Conservation (phyloP, 176 grass and related monocot species). For the Oryza brachyantha region DNA sequence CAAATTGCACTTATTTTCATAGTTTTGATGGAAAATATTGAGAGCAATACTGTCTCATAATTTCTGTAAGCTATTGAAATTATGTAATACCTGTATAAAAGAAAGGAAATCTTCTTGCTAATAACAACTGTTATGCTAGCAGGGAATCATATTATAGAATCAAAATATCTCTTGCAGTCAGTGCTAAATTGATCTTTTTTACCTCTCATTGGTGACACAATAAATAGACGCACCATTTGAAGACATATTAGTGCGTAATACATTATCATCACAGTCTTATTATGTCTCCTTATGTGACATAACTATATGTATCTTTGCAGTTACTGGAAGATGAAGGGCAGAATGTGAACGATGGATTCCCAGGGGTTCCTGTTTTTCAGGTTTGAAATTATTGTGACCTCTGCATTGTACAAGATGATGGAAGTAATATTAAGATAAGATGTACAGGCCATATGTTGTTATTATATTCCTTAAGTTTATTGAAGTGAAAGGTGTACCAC, state of each 20-base stretch:
- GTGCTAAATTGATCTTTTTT: neutral
- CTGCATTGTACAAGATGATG: neutral
- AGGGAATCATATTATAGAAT: neutral
- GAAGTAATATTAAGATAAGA: neutral
- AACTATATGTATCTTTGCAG: constrained; percentile 38
- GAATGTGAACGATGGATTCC: constrained; percentile 47
- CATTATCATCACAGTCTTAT: neutral
- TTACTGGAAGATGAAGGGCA: constrained; percentile 55
- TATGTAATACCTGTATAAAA: neutral
- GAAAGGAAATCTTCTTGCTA: neutral
- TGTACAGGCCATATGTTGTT: neutral
- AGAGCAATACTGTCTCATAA: neutral
- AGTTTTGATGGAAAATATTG: neutral
- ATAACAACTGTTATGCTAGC: neutral
- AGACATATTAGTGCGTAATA: neutral
- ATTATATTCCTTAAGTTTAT: neutral
- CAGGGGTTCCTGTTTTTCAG: constrained; percentile 89
- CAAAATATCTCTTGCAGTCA: neutral
- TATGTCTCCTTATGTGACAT: neutral
- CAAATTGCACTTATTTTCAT: neutral
- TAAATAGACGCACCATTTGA: neutral
- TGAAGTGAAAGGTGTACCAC: neutral
- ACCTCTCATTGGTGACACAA: neutral
- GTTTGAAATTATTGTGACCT: constrained; percentile 36
- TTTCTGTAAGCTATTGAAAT: neutral